Evolutionary conservation across 495 filamentous ascomycete species (phyloP), one percentile per base, ranked within the genome.

Genomic region (Trichoderma gamsii): DNA sequence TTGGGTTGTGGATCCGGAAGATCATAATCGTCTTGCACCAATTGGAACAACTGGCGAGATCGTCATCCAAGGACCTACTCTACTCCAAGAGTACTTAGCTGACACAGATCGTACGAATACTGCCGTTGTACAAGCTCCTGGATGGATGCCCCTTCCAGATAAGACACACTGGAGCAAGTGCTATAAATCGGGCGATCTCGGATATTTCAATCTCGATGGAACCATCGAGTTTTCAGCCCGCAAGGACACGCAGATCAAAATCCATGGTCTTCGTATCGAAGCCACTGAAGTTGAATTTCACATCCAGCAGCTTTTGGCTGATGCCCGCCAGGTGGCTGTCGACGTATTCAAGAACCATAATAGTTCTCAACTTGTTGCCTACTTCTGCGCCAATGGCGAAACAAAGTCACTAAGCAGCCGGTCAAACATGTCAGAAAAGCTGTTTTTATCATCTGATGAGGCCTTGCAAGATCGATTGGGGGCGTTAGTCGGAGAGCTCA

Each of bases 11-110:
- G 75, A 80, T n/a, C 69, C 74, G 6, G 69, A 70, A 18, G 69
- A 66, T 9, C 75, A 73, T 0, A 77, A 78, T 63, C 67, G 72
- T 13, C 81, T 83, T 70, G 73, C 76, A 64, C 79, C 75, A 25
- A 67, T 82, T 1, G 65, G 88, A 0, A 76, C 71, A n/a, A 67
- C 85, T 27, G 72, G 82, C 3, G 81, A 83, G 68, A 75, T 83
- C 0, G 77, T 83, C 5, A 75, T 89, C 15, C 84, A 87, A 76
- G 86, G 86, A 0, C 82, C 85, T 4, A 77, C 77, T 8, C 75
- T 86, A n/a, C 80, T 80, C 43, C 75, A 76, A 43, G 79, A 81
- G 67, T 86, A 85, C 71, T 69, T 80, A 29, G 69, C 73, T 61
- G 71, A 78, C 23, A 56, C 72, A 0, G 71, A 69, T 18, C 73